These are phyloP conservation scores for Nemophila menziesii DNA, from an alignment of 257 asterid species.

Conservation along the genomic window DNA sequence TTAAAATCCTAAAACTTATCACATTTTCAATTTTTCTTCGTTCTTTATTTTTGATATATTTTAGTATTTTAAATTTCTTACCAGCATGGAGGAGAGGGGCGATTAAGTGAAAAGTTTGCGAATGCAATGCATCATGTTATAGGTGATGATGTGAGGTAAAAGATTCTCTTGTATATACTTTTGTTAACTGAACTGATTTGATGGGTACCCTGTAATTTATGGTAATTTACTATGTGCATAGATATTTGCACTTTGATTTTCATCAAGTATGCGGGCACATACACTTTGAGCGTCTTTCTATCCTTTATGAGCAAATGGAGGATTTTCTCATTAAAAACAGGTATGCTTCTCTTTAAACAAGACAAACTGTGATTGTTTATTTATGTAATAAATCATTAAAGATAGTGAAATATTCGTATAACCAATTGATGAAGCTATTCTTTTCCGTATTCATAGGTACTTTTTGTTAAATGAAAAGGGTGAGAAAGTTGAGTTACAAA, in stretches of 20 bases:
- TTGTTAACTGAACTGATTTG: neutral
- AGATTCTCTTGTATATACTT: conserved; percentile 5
- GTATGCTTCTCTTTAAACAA: conserved; percentile 21
- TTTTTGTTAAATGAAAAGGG: conserved; percentile 68
- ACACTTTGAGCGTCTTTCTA: conserved; percentile 72
- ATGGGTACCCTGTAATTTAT: neutral
- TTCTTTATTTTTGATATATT: too few relatives aligned
- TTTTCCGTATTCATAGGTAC: conserved; percentile 33
- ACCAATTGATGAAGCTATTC: neutral
- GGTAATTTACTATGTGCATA: conserved; percentile 21
- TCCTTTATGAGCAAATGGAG: conserved; percentile 70
- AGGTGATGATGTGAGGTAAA: conserved; percentile 65
- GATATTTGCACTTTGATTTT: conserved; percentile 93
- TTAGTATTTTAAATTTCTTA: neutral
- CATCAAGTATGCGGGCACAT: conserved; percentile 85
- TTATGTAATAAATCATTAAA: neutral
- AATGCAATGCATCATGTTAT: conserved; percentile 49
- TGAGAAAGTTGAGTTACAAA: conserved; percentile 65
- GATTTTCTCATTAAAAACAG: conserved; percentile 62
- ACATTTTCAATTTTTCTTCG: too few relatives aligned
- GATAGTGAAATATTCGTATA: neutral
- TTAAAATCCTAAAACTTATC: neutral
- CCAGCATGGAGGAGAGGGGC: conserved; percentile 91
- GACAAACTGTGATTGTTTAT: neutral
- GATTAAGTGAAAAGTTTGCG: conserved; percentile 48